A percentile compares a stretch with the other conserved stretches of the same genome.
Evolutionary conservation across 352 stramenopile species (phyloP).

Genomic region (Phytophthora pini): DNA sequence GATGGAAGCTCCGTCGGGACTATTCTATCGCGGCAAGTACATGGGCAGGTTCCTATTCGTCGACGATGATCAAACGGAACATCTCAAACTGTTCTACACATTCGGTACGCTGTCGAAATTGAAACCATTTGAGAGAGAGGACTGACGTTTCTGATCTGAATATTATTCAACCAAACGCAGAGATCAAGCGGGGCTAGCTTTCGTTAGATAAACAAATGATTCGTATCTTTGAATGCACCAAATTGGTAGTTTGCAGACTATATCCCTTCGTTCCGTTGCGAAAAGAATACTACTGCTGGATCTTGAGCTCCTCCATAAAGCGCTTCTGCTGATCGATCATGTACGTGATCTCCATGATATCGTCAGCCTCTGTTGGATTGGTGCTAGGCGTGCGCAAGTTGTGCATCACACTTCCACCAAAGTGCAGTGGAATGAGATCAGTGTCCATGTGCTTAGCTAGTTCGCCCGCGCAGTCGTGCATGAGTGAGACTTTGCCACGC

Average conservation of each 20-base stretch:
- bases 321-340: conserved; percentile 65
- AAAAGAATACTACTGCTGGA: conserved; percentile 12
- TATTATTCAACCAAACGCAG: conserved; percentile 23
- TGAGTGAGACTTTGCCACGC: conserved; percentile 65
- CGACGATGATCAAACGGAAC: conserved; percentile 71
- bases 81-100: conserved; percentile 79
- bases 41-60: conserved; percentile 78
- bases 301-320: conserved; percentile 51
- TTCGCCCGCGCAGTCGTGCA: conserved; percentile 59
- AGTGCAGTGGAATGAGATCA: conserved; percentile 59
- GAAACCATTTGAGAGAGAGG: background rate
- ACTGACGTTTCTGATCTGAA: background rate
- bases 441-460: conserved; percentile 67
- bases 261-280: conserved; percentile 10
- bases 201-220: background rate
- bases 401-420: conserved; percentile 54
- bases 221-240: conserved; percentile 3
- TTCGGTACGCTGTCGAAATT: conserved; percentile 57
- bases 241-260: background rate
- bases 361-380: conserved; percentile 26
- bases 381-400: conserved; percentile 33
- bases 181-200: conserved; percentile 61
- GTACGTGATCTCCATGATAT: conserved; percentile 58
- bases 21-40: conserved; percentile 91
- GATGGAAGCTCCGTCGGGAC: conserved; percentile 83